Conservation (phyloP, 768 basidiomycete genomes). For the Clavulina sp. region DNA sequence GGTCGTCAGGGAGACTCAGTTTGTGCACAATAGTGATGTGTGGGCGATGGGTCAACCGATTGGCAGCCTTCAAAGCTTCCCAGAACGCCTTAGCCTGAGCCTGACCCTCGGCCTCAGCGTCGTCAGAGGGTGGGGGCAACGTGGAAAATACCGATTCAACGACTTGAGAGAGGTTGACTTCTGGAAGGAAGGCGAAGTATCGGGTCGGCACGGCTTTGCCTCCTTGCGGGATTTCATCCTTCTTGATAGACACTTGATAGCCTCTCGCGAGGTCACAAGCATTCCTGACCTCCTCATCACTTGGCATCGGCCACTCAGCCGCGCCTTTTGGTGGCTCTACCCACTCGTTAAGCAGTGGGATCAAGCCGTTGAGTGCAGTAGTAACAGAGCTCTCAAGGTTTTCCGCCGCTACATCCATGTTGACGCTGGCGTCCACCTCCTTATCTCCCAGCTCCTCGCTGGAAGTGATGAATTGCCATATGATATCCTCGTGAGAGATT, state of each 20-base stretch:
- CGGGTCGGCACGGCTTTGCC: constrained; percentile 22
- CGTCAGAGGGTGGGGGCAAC: neutral
- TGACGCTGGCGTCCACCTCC: constrained; percentile 52
- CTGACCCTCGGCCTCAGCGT: constrained; percentile 18
- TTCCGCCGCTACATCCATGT: constrained; percentile 42
- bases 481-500: constrained; percentile 53
- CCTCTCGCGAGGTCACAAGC: constrained; percentile 26
- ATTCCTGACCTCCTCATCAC: constrained; percentile 36
- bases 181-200: constrained; percentile 67
- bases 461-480: constrained; percentile 64
- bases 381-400: constrained; percentile 34
- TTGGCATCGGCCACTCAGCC: too few relatives aligned
- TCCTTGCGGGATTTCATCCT: constrained; percentile 12
- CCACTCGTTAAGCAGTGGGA: constrained; percentile 23
- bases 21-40: constrained; percentile 80
- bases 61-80: constrained; percentile 25
- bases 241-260: constrained; percentile 25
- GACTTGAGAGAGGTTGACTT: constrained; percentile 40
- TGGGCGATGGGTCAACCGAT: constrained; percentile 40
- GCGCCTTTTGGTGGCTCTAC: too few relatives aligned
- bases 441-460: constrained; percentile 39
- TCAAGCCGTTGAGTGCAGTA: constrained; percentile 41
- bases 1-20: constrained; percentile 25
- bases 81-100: constrained; percentile 28
- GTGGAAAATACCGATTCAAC: constrained; percentile 27